Evolutionary conservation across 805 yeast genomes (phyloP), one percentile per base, ranked within the genome.

Genomic region (Starmerella roubikii): DNA sequence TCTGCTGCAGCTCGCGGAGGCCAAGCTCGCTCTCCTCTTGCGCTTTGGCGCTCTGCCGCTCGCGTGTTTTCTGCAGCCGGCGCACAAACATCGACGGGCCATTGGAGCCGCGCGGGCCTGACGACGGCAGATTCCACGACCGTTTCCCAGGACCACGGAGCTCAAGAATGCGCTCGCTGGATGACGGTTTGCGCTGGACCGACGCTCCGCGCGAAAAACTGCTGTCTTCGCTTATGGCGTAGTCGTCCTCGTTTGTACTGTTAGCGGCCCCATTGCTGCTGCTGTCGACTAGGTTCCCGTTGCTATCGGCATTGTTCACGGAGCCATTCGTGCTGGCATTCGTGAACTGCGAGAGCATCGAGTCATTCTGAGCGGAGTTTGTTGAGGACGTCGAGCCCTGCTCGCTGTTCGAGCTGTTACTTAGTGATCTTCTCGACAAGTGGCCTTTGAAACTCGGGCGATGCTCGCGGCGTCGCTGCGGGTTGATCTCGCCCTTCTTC

Each of bases 21-120:
- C 77, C 76, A 8, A 64, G 59, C 30, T 61, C 58, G 13, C 73
- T 58, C 26, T 69, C 68, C 35, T 72, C 77, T 51, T 69, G 71
- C 18, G 72, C 71, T 23, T 66, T 59, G 13, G 29, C 42, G 10
- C 41, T 28, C n/a, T 41, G 41, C 19, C 38, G 38, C 20, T 47
- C 53, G 26, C 36, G 26, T 25, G 45, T 51, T 30, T 47, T 48
- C 33, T 48, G 48, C 32, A 51, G 36, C 11, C 55, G 48, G 12
- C 54, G 41, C 35, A 50, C 35, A 13, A 52, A 39, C n/a, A 49
- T 30, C 5, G 33, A 34, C 4, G 43, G n/a, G 26, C 45, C 43
- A 24, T 22, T 30, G 4, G 33, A 18, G 8, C 22, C 33, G n/a
- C 16, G 9, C 5, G 12, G 7, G 16, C 24, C 24, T 5, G 31